Evolutionary conservation across 768 basidiomycete genomes (phyloP), one percentile per base, ranked within the genome.

Genomic region (Auricularia sp.): DNA sequence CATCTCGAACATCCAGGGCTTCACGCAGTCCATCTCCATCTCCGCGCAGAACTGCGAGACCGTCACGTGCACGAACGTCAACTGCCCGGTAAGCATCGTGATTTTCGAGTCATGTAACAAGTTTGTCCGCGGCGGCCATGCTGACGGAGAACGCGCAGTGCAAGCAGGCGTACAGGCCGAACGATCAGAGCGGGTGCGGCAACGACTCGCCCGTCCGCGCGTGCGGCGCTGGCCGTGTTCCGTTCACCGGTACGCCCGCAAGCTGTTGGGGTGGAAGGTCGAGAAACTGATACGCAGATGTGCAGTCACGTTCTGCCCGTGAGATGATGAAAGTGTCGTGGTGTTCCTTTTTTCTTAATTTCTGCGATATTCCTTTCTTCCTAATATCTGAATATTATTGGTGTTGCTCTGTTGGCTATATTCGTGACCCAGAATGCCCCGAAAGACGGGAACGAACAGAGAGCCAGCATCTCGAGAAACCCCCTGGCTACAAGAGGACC

Each of bases 1-100:
- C 64, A 77, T 79, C 29, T 78, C 77, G 39, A 79, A 78, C 67
- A 78, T 79, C 64, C 77, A 73, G 67, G 78, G 77, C 6, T 79
- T 78, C 69, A 78, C 77, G 2, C 76, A 77, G 64, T 74, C 75
- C 8, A 72, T 78, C n/a, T 61, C 69, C 33, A 75, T 78, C 59
- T 69, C 67, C 60, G 77, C 76, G 5, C 70, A 70, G 36, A 77
- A 76, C 3, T 77, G 78, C 69, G 74, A 75, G 33, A 78, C 76
- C 16, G 77, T 77, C 10, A 75, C 75, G 11, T 79, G 78, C 68
- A 76, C 73, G 29, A 59, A 7, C 14, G 44, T 29, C 18, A 35
- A 23, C 44, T 63, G 62, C 62, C 47, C 47, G 47, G 47, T 51
- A 4, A 8, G 47, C 18, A 42, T 42, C 39, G 29, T 29, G 29